Percentiles rank a stretch among this genome's conserved stretches.
These are phyloP conservation scores for Candida schatavii DNA, from an alignment of 805 yeast species.

Conservation along the genomic window DNA sequence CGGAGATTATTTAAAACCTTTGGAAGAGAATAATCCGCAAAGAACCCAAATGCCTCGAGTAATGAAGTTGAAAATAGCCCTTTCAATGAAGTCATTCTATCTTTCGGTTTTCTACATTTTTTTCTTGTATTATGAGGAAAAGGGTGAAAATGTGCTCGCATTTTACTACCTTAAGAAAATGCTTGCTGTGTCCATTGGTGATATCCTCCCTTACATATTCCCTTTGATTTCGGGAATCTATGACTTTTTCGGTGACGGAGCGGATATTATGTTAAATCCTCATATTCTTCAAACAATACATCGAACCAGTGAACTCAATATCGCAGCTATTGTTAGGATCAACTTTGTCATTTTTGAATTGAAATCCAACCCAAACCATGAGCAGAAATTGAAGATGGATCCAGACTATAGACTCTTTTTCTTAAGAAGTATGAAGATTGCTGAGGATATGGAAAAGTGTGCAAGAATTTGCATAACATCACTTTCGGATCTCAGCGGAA, in stretches of 20 bases:
- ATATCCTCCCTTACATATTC: slow-evolving; percentile 23
- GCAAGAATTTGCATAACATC: slow-evolving; percentile 12
- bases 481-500: slow-evolving; percentile 40
- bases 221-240: slow-evolving; percentile 17
- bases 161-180: slow-evolving; percentile 30
- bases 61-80: slow-evolving; percentile 12
- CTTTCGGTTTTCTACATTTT: slow-evolving; percentile 35
- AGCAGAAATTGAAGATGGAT: slow-evolving; percentile 3
- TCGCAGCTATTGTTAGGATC: slow-evolving; percentile 7
- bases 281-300: slow-evolving; percentile 31
- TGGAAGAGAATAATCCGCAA: slow-evolving; percentile 3
- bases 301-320: slow-evolving; percentile 23
- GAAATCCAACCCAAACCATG: slow-evolving; percentile 2
- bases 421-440: neutral
- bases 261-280: slow-evolving; percentile 29
- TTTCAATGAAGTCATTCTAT: slow-evolving; percentile 23
- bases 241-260: slow-evolving; percentile 21
- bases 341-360: slow-evolving; percentile 5
- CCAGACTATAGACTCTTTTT: slow-evolving; percentile 3
- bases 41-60: neutral
- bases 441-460: slow-evolving; percentile 8
- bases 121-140: slow-evolving; percentile 31
- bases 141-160: slow-evolving; percentile 25
- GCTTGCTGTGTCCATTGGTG: slow-evolving; percentile 17
- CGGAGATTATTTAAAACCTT: slow-evolving; percentile 6